Evolutionary conservation across 192 early-diverging fungal species (phyloP).

Genomic region (Linnemannia elongata): DNA sequence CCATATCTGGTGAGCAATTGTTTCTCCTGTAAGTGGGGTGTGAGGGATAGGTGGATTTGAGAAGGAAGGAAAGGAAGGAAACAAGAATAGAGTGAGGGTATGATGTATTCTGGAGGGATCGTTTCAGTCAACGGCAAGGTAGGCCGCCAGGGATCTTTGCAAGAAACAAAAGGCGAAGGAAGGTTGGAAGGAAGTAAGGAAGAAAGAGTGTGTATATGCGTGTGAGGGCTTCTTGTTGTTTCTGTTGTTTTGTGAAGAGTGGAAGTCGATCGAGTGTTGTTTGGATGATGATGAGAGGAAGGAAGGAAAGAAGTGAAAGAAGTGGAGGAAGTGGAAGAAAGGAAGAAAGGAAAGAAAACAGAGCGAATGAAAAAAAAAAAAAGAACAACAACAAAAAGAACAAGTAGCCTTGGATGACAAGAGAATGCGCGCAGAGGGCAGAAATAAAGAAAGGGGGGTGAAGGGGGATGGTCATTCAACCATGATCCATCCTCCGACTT

Average conservation of each 20-base stretch:
- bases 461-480: conserved; percentile 31
- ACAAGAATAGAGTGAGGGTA: background rate
- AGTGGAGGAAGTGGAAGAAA: too few species aligned
- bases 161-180: background rate
- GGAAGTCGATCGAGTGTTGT: background rate
- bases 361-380: background rate
- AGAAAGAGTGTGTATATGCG: background rate
- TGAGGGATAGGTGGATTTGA: background rate
- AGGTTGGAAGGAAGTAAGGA: background rate
- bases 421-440: background rate
- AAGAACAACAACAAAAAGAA: background rate
- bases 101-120: background rate
- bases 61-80: background rate
- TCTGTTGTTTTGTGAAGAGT: background rate
- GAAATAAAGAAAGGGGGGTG: background rate
- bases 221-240: background rate
- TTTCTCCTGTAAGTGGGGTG: background rate
- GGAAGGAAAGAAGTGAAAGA: background rate
- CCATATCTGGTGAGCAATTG: conserved; percentile 14
- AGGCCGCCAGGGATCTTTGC: background rate
- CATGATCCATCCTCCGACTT: background rate
- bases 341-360: background rate
- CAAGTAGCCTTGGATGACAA: background rate
- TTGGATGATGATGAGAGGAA: background rate
- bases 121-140: background rate